Evolutionary conservation across 2,329 filamentous ascomycete genomes (phyloP), one percentile per base, ranked within the genome.

Genomic region (Colletotrichum sp.): DNA sequence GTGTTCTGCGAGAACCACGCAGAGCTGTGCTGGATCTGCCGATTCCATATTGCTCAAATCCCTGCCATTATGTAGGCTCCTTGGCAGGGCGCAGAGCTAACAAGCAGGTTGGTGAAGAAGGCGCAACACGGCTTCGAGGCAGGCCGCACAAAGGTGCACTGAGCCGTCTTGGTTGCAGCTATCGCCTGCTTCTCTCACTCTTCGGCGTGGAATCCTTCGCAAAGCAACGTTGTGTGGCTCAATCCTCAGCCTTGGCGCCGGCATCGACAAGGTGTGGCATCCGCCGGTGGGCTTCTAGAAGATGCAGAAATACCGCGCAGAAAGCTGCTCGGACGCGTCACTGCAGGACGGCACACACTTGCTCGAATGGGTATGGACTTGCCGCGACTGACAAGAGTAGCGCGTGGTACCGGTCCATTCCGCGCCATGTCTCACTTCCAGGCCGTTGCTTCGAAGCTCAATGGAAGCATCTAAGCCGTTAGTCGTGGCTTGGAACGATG

Each of bases 281-380:
- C 65, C 59, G 12, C 65, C 26, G 30, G 28, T 34, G 57, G 21
- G 24, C 71, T 71, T 76, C 71, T 71, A 70, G 74, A 76, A 75
- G 60, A 71, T 26, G 16, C 48, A 28, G 43, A 71, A 63, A 70
- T 52, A 30, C 70, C 65, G 71, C 59, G 48, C 28, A 59, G 43
- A 34, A 48, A 21, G n/a, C 36, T n/a, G 48, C 36, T 60, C 72
- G 21, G 59, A 67, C 26, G 48, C 16, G 28, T 65, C 26, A 43
- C 68, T 71, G 68, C 68, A 67, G 52, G 13, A 48, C 26, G 21
- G n/a, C 48, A 30, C 30, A 48, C 68, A 67, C 60, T 71, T 74
- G 39, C 39, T 71, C 16, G 16, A 65, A 48, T 18, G 24, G 72
- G 59, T 48, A 65, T 65, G 28, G 67, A 39, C 72, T 48, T 74